Percentiles rank a stretch among this genome's conserved stretches.
phyloP scores from a whole-genome alignment of 1,284 basidiomycete species.

The Stereum hirsutum region DNA sequence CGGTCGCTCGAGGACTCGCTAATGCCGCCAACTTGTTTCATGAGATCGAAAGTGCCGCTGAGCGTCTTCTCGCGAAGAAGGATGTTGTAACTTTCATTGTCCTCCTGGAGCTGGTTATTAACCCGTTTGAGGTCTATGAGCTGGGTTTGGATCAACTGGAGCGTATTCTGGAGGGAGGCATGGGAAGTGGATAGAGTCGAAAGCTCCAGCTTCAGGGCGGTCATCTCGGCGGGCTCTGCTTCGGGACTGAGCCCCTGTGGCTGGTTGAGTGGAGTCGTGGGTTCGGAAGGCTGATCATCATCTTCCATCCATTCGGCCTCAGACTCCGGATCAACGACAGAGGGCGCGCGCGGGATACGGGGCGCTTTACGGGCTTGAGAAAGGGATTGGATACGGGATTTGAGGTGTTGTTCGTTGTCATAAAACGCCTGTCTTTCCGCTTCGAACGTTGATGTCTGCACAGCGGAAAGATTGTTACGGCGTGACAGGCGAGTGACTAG shows the following conservation, averaged over 20 bases:
- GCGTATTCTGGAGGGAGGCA: constrained; percentile 67
- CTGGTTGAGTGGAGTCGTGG: constrained; percentile 15
- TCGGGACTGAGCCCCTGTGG: constrained; percentile 58
- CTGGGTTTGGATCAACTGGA: constrained; percentile 67
- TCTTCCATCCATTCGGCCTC: constrained; percentile 30
- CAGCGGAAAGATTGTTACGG: constrained; percentile 1
- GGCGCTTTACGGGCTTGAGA: constrained; percentile 52
- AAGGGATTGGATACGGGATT: constrained; percentile 76
- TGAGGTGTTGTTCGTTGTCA: constrained; percentile 81
- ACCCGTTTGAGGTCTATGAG: constrained; percentile 72
- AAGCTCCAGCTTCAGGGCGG: constrained; percentile 65
- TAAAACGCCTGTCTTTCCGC: constrained; percentile 80
- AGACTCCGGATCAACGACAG: constrained; percentile 27
- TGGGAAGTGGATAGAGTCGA: constrained; percentile 78
- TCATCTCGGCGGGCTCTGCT: constrained; percentile 76
- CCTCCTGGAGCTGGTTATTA: constrained; percentile 78
- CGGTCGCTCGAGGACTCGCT: constrained; percentile 31
- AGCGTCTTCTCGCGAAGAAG: constrained; percentile 83
- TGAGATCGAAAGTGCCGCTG: constrained; percentile 74
- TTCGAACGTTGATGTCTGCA: constrained; percentile 68
- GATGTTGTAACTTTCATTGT: constrained; percentile 93
- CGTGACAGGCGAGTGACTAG: background rate
- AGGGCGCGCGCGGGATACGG: constrained; percentile 16
- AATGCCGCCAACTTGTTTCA: constrained; percentile 54
- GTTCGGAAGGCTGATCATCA: constrained; percentile 22